phyloP scores from a whole-genome alignment of 441 rosid genomes.

The Euphorbia schlechtendalii region DNA sequence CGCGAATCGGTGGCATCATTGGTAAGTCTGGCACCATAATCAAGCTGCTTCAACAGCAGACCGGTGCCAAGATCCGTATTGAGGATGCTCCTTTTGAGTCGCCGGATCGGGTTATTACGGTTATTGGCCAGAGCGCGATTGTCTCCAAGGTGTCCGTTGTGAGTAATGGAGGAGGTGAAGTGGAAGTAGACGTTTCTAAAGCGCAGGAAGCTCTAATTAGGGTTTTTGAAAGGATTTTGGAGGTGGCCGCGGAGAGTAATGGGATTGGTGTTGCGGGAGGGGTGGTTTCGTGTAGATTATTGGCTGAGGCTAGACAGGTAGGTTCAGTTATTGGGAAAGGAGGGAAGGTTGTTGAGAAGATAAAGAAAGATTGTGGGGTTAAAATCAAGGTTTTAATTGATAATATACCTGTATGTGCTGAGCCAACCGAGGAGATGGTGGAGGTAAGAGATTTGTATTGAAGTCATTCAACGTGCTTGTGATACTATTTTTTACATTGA shows the following conservation, averaged over 20 bases:
- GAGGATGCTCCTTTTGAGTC: slow-evolving; percentile 61
- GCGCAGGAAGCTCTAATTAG: slow-evolving; percentile 76
- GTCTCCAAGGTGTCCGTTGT: slow-evolving; percentile 10
- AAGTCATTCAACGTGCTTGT: too few relatives aligned
- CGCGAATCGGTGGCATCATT: slow-evolving; percentile 73
- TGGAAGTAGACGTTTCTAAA: slow-evolving; percentile 52
- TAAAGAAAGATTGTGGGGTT: slow-evolving; percentile 67
- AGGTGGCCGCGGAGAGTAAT: slow-evolving; percentile 57
- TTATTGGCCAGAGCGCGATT: slow-evolving; percentile 35
- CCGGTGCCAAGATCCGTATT: slow-evolving; percentile 69
- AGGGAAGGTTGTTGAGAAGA: slow-evolving; percentile 72
- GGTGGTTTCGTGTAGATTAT: slow-evolving; percentile 57
- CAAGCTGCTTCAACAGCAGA: slow-evolving; percentile 66
- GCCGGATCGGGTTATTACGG: slow-evolving; percentile 59
- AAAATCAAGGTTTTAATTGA: slow-evolving; percentile 56
- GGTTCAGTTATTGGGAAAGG: slow-evolving; percentile 88
- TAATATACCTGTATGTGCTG: slow-evolving; percentile 66
- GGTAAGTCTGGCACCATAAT: slow-evolving; percentile 74
- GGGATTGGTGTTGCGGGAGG: slow-evolving; percentile 23
- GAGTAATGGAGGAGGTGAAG: slow-evolving; percentile 19
- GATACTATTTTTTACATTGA: too few relatives aligned
- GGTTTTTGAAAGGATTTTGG: slow-evolving; percentile 71
- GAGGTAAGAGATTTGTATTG: too few relatives aligned
- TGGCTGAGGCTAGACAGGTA: slow-evolving; percentile 65
- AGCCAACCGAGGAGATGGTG: slow-evolving; percentile 36